Conservation (phyloP, 352 stramenopile species). For the Phytophthora chlamydospora region DNA sequence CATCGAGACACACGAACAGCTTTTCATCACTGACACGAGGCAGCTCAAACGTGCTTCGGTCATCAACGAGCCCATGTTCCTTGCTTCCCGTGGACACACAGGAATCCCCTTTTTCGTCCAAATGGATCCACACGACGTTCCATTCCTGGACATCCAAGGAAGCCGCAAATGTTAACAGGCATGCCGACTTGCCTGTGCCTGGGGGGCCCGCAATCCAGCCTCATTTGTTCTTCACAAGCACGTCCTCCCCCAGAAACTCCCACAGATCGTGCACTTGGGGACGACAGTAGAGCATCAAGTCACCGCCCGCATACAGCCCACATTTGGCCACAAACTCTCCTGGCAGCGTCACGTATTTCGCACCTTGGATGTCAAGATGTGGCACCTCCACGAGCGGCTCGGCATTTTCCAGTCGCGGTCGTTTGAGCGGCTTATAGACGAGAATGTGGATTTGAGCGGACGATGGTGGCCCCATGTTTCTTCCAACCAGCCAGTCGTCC, state of each 20-base stretch:
- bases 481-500: too few species aligned
- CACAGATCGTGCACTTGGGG: slow-evolving; percentile 10
- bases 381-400: background rate
- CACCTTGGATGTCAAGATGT: background rate
- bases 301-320: background rate
- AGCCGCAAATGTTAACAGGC: slow-evolving; percentile 18
- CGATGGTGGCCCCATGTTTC: too few species aligned
- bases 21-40: too few species aligned
- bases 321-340: slow-evolving; percentile 1
- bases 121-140: slow-evolving; percentile 30
- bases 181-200: slow-evolving; percentile 28
- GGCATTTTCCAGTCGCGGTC: background rate
- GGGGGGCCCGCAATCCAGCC: slow-evolving; percentile 24
- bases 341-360: slow-evolving; percentile 10
- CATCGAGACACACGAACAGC: too few species aligned
- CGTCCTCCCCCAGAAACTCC: slow-evolving; percentile 2
- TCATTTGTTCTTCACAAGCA: slow-evolving; percentile 13
- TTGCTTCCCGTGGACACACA: too few species aligned
- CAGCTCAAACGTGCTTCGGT: too few species aligned
- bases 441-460: too few species aligned
- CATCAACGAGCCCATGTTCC: too few species aligned
- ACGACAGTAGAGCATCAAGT: slow-evolving; percentile 19
- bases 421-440: too few species aligned
- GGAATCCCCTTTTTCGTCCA: too few species aligned
- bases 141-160: slow-evolving; percentile 28